phyloP scores from a whole-genome alignment of 306 rosid genomes.

The Inga laurina region DNA sequence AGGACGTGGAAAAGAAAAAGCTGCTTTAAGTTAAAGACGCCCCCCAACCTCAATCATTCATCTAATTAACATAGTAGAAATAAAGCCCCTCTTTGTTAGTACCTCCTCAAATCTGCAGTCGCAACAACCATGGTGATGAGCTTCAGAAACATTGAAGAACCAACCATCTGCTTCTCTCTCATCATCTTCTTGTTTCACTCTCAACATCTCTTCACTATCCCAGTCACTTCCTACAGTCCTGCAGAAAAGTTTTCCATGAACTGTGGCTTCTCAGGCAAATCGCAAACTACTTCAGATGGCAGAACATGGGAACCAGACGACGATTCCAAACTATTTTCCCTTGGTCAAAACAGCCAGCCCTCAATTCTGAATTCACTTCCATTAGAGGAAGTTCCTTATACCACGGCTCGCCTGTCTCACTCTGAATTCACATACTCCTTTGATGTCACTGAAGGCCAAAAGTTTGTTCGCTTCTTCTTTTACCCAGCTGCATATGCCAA shows the following conservation, averaged over 20 bases:
- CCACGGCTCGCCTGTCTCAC: conserved; percentile 4
- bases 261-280: neutral
- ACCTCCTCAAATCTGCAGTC: neutral
- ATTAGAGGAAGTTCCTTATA: neutral
- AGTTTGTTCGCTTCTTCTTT: conserved; percentile 49
- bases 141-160: neutral
- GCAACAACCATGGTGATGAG: conserved; percentile 13
- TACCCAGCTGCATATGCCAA: neutral
- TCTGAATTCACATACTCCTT: conserved; percentile 27
- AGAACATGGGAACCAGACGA: conserved; percentile 3
- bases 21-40: neutral
- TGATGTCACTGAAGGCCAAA: conserved; percentile 35
- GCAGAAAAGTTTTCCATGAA: neutral
- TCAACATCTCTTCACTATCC: neutral
- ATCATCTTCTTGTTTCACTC: conserved; percentile 3
- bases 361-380: neutral
- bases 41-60: neutral
- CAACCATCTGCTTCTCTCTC: neutral
- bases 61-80: neutral
- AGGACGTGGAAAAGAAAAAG: neutral
- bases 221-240: neutral
- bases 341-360: neutral
- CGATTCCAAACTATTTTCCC: neutral
- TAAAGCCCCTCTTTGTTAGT: neutral
- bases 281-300: neutral